Conservation (phyloP, 2,329 filamentous ascomycete genomes). For the Phyllachora maydis region DNA sequence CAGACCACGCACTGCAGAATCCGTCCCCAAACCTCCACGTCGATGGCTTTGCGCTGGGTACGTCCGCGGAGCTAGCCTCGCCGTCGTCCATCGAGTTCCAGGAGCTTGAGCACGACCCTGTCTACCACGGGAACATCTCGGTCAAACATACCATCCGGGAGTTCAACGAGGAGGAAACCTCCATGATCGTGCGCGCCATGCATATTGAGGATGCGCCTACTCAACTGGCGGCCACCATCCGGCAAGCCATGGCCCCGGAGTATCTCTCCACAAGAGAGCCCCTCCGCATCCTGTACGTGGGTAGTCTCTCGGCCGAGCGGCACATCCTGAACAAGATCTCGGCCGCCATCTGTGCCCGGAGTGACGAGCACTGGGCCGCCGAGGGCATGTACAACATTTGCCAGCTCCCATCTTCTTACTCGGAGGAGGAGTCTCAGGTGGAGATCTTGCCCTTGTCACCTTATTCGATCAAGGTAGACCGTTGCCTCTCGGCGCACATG, state of each 20-base stretch:
- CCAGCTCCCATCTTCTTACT: constrained; percentile 25
- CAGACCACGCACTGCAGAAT: constrained; percentile 22
- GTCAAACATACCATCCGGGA: constrained; percentile 24
- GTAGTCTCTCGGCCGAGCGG: constrained; percentile 16
- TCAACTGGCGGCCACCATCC: constrained; percentile 18
- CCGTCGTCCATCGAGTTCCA: constrained; percentile 21
- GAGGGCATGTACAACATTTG: constrained; percentile 29
- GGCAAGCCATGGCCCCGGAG: constrained; percentile 25
- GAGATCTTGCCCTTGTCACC: constrained; percentile 28
- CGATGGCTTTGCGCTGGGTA: constrained; percentile 6
- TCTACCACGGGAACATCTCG: constrained; percentile 14
- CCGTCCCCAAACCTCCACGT: constrained; percentile 14
- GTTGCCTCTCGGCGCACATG: constrained; percentile 19
- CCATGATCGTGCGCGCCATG: constrained; percentile 12
- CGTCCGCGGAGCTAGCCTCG: constrained; percentile 4
- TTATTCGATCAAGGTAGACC: constrained; percentile 28
- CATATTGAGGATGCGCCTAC: constrained; percentile 12
- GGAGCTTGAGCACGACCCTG: constrained; percentile 16
- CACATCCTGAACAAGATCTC: constrained; percentile 24
- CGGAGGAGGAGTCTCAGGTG: constrained; percentile 21
- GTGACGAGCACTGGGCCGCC: too few relatives aligned
- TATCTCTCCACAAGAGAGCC: constrained; percentile 22
- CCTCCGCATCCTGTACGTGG: constrained; percentile 26
- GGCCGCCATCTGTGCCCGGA: too few relatives aligned
- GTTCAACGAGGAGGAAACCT: constrained; percentile 18